Evolutionary conservation across 352 stramenopile species (phyloP).

Genomic region (Globisporangium sylvaticum): DNA sequence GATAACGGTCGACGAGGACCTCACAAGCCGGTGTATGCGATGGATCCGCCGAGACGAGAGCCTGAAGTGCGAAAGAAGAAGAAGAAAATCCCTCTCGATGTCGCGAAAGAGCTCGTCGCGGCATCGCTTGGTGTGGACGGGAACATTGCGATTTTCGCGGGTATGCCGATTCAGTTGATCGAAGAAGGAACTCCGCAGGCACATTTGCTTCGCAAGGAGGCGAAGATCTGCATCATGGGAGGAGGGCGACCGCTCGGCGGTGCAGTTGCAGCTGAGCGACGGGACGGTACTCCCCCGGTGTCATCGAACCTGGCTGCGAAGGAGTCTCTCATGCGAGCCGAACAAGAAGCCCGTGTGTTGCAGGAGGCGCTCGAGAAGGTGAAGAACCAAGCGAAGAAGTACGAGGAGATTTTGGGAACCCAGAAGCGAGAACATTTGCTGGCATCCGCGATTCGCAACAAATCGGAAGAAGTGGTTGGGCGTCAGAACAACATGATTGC

Average conservation of each 20-base stretch:
- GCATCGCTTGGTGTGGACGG: conserved; percentile 72
- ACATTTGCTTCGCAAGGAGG: conserved; percentile 75
- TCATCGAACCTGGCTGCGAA: conserved; percentile 43
- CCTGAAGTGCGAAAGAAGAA: conserved; percentile 59
- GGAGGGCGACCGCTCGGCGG: conserved; percentile 15
- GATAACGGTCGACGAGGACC: conserved; percentile 30
- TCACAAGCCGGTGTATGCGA: conserved; percentile 30
- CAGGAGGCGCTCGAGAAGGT: conserved; percentile 82
- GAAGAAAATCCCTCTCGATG: conserved; percentile 77
- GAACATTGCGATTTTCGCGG: conserved; percentile 63
- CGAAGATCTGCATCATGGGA: conserved; percentile 72
- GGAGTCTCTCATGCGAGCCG: conserved; percentile 59
- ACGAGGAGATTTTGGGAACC: conserved; percentile 73
- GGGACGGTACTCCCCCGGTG: background rate
- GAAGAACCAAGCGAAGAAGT: conserved; percentile 81
- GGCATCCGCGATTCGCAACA: conserved; percentile 64
- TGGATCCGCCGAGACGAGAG: conserved; percentile 11
- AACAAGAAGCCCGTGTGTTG: conserved; percentile 69
- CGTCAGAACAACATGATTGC: conserved; percentile 83
- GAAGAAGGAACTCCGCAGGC: conserved; percentile 74
- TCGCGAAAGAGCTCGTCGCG: conserved; percentile 76
- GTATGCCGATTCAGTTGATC: conserved; percentile 68
- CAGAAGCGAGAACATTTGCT: conserved; percentile 71
- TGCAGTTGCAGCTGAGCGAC: background rate
- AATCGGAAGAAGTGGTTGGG: conserved; percentile 68